Percentiles rank a stretch among this genome's conserved stretches.
phyloP scores from a whole-genome alignment of 306 rosid genomes.

The Chamaecrista fasciculata region DNA sequence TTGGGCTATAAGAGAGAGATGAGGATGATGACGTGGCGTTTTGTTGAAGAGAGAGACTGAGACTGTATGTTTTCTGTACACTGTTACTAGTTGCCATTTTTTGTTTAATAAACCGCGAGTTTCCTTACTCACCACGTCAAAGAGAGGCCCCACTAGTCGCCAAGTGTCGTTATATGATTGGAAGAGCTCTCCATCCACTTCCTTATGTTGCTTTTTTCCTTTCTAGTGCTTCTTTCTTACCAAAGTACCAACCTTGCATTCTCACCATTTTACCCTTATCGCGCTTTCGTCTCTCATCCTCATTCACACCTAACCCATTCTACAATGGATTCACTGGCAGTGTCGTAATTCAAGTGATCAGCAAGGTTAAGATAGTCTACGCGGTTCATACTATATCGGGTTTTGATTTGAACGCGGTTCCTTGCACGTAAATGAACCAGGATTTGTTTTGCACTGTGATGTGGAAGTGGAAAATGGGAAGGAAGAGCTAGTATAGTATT shows the following conservation, averaged over 20 bases:
- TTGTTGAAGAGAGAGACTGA: neutral
- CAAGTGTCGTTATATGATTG: conserved; percentile 35
- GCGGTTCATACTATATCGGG: conserved; percentile 47
- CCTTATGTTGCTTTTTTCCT: neutral
- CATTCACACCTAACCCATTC: neutral
- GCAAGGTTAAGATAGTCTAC: conserved; percentile 30
- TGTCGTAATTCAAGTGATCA: neutral
- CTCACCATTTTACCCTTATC: conserved; percentile 29
- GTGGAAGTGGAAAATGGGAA: neutral
- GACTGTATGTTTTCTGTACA: no score
- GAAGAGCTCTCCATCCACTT: conserved; percentile 4
- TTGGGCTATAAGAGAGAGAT: no score
- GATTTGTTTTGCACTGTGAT: neutral
- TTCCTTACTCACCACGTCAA: conserved; percentile 41
- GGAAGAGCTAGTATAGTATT: no score
- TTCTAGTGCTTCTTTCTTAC: neutral
- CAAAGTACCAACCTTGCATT: neutral
- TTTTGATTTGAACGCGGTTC: conserved; percentile 44
- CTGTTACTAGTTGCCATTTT: neutral
- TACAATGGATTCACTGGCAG: neutral
- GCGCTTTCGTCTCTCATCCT: no score
- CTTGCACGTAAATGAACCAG: neutral
- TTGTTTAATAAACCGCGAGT: neutral
- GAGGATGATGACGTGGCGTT: neutral
- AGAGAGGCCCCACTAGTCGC: neutral